A percentile compares a stretch with the other conserved stretches of the same genome.
Conservation (phyloP, 228 moss, liverwort and hornwort species). For the Sphagnum magellanicum region DNA sequence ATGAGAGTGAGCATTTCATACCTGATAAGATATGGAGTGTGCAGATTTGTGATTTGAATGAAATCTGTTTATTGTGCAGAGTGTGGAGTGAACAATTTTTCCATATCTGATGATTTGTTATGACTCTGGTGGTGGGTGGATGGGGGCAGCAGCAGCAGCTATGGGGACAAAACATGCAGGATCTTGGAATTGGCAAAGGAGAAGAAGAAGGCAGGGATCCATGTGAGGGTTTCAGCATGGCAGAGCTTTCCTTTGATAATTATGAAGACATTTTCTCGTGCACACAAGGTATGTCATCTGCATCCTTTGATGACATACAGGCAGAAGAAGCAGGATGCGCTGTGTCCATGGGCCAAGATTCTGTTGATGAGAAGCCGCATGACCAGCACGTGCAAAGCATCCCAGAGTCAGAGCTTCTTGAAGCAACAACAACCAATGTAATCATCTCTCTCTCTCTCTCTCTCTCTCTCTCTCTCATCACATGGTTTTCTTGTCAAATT, state of each 20-base stretch:
- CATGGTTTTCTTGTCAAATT: too few species aligned
- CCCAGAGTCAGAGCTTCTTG: slow-evolving; percentile 34
- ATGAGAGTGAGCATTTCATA: too few species aligned
- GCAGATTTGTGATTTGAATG: too few species aligned
- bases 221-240: slow-evolving; percentile 46
- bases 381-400: slow-evolving; percentile 27
- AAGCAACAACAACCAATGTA: slow-evolving; percentile 21
- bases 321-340: slow-evolving; percentile 13
- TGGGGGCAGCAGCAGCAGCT: slow-evolving; percentile 15
- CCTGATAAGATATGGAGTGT: too few species aligned
- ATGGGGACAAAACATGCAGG: slow-evolving; percentile 64
- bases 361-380: slow-evolving; percentile 2
- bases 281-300: slow-evolving; percentile 15
- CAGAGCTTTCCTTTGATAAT: slow-evolving; percentile 47
- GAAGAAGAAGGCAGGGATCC: slow-evolving; percentile 27
- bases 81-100: too few species aligned
- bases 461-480: too few species aligned
- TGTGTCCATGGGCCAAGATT: slow-evolving; percentile 19
- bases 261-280: slow-evolving; percentile 51
- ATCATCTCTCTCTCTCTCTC: too few species aligned
- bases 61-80: too few species aligned
- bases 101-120: too few species aligned
- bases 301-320: slow-evolving; percentile 29
- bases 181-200: slow-evolving; percentile 55
- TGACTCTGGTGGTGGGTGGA: too few species aligned